phyloP scores from a whole-genome alignment of 352 stramenopile genomes.

The Blastocystis sp. region DNA sequence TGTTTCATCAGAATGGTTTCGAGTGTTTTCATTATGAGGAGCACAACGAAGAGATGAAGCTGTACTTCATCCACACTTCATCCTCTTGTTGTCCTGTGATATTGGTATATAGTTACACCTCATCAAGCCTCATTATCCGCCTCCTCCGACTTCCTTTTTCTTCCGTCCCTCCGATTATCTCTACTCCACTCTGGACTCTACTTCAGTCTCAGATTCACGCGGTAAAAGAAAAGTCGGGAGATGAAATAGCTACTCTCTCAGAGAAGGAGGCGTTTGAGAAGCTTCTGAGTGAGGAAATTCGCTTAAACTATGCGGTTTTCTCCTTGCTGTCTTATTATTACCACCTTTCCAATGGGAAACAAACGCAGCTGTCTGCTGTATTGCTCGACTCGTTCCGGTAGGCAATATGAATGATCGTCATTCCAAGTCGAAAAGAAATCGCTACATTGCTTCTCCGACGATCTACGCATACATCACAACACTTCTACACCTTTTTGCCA shows the following conservation, averaged over 20 bases:
- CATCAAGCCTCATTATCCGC: neutral
- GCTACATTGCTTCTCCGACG: neutral
- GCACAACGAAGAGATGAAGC: neutral
- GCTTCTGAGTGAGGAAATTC: neutral
- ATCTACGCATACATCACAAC: neutral
- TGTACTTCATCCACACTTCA: neutral
- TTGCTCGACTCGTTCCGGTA: neutral
- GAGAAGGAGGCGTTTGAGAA: neutral
- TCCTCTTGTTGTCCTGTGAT: neutral
- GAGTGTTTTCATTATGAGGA: neutral
- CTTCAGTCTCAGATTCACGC: neutral
- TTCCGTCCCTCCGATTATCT: neutral
- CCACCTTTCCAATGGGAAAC: neutral
- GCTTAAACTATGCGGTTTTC: neutral
- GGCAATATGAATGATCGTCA: neutral
- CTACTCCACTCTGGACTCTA: neutral
- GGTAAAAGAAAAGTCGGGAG: neutral
- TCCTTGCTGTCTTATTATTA: neutral
- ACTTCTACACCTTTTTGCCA: slow-evolving; percentile 27
- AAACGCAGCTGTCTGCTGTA: neutral
- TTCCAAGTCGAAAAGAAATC: neutral
- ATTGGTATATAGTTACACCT: neutral
- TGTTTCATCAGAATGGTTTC: slow-evolving; percentile 1
- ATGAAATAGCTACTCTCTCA: neutral
- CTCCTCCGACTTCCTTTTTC: neutral